These are phyloP conservation scores for Pythium folliculosum DNA, from an alignment of 352 stramenopile genomes.

Conservation along the genomic window DNA sequence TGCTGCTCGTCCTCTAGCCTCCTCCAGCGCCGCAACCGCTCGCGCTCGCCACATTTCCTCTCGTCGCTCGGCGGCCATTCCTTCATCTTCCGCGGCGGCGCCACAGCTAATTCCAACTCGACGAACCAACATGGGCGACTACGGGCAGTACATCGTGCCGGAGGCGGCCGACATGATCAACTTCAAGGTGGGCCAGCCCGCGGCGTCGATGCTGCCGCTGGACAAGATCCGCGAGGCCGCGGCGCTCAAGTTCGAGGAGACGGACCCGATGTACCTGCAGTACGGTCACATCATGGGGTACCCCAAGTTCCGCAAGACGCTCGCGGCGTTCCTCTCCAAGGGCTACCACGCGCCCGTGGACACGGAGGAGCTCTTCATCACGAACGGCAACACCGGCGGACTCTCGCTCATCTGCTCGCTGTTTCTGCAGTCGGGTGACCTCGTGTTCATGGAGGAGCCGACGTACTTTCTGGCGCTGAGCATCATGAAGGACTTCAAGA, in stretches of 20 bases:
- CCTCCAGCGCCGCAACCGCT: not conserved
- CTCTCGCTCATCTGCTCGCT: constrained; percentile 90
- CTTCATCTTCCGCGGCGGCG: constrained; percentile 1
- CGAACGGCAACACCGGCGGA: constrained; percentile 92
- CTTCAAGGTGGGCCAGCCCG: constrained; percentile 90
- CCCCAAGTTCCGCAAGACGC: constrained; percentile 78
- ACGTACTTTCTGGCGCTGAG: constrained; percentile 93
- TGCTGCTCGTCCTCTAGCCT: not conserved
- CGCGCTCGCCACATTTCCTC: no score
- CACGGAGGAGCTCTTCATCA: constrained; percentile 90
- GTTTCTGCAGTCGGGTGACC: constrained; percentile 84
- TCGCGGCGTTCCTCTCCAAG: constrained; percentile 80
- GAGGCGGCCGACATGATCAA: constrained; percentile 85
- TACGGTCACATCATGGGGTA: constrained; percentile 90
- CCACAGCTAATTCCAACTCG: not conserved
- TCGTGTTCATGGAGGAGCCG: constrained; percentile 93
- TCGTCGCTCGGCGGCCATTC: not conserved
- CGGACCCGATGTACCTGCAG: constrained; percentile 87
- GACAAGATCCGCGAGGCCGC: constrained; percentile 84
- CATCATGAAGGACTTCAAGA: constrained; percentile 95
- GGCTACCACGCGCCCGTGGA: constrained; percentile 77
- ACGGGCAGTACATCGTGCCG: constrained; percentile 83
- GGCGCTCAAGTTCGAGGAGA: constrained; percentile 82
- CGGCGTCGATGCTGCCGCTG: constrained; percentile 79
- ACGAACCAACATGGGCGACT: constrained; percentile 69